Evolutionary conservation across 2,329 filamentous ascomycete genomes (phyloP), one percentile per base, ranked within the genome.

Genomic region (Ophiosphaerella korrae): DNA sequence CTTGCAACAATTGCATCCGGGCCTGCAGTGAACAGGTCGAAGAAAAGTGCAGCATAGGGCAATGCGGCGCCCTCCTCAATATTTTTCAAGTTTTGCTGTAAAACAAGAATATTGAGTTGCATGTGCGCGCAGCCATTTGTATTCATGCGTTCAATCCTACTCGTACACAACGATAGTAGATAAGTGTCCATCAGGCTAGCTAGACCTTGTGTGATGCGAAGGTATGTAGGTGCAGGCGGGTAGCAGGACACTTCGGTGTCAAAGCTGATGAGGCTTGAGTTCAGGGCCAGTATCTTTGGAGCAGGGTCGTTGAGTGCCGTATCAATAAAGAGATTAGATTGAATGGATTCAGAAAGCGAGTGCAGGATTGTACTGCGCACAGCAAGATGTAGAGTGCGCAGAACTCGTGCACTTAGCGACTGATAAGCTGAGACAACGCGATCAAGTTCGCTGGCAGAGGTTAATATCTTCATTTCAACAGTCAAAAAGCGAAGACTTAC

Each of bases 1-100:
- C 84, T 81, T 36, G 78, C 77, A 2, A 91, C 78, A 48, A 91
- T 84, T 8, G 79, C 82, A 41, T 89, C 87, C 0, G 86, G 78
- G 0, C 88, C 88, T 38, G 78, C 75, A 37, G 82, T 82, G 64
- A 89, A 91, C 33, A 93, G 72, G 16, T 82, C 80, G 66, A 86
- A 92, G 75, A 88, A 93, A 51, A 83, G 81, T 16, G 84, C 82
- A 1, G 87, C 84, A 32, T 84, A 78, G 3, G 80, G 79, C 24
- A 93, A 78, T 49, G 83, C 81, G 3, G 89, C 87, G 7, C 82
- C 83, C 2, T 84, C 80, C 73, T 94, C 91, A 45, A 99, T 87
- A 60, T 96, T 96, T 78, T 96, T 96, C 48, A 99, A 84, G 66
- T 96, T 97, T 71, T 99, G 94, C 75, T 97, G 93, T 44, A 99